These are phyloP conservation scores for Auriscalpium microsporum DNA, from an alignment of 768 basidiomycete species.

Conservation along the genomic window DNA sequence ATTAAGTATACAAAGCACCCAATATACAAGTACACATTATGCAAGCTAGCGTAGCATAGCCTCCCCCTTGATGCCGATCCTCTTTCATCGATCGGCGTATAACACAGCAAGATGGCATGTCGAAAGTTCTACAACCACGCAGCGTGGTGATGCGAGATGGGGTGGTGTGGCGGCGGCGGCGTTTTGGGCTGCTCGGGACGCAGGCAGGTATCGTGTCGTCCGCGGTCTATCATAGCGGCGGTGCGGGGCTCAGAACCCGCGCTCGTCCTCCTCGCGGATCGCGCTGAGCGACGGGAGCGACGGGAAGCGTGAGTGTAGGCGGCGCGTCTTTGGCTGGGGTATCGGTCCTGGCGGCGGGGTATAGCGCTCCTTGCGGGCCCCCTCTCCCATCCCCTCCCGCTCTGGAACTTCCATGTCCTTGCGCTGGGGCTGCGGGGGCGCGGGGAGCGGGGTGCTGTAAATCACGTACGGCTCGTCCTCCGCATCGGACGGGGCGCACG, in stretches of 20 bases:
- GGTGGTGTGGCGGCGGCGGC: no score
- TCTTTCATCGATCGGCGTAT: background rate
- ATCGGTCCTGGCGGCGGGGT: background rate
- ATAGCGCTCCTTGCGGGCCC: constrained; percentile 2
- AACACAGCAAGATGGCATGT: background rate
- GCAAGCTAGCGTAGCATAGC: no score
- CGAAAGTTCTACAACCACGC: no score
- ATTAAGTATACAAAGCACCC: no score
- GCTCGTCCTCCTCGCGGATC: constrained; percentile 15
- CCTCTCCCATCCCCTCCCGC: no score
- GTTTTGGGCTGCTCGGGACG: no score
- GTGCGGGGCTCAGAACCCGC: background rate
- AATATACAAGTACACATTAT: no score
- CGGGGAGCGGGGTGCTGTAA: constrained; percentile 13
- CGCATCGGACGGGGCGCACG: background rate
- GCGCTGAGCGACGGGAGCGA: constrained; percentile 15
- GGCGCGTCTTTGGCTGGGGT: constrained; percentile 6
- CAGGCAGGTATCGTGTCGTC: no score
- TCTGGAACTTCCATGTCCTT: background rate
- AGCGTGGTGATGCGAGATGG: no score
- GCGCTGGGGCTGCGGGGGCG: background rate
- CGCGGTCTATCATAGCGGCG: no score
- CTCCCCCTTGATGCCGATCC: background rate
- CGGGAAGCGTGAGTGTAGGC: constrained; percentile 11
- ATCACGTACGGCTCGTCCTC: constrained; percentile 15